These are phyloP conservation scores for Aspergillus neotritici DNA, from an alignment of 2,329 filamentous ascomycete genomes.

Conservation along the genomic window DNA sequence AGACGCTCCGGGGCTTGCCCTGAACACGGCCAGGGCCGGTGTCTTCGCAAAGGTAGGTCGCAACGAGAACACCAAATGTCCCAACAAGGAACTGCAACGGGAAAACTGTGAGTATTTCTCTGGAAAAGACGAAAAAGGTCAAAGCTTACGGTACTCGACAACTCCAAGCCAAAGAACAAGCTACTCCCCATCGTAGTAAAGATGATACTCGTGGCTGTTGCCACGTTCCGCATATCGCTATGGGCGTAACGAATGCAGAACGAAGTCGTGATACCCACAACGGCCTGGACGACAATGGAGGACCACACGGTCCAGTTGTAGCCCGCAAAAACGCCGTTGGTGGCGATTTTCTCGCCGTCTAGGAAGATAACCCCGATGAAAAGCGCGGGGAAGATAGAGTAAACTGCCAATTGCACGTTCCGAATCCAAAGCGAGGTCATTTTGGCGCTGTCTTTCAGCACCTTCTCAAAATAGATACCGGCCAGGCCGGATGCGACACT, in stretches of 20 bases:
- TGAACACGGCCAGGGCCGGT: conserved; percentile 30
- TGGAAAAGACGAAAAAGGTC: conserved; percentile 1
- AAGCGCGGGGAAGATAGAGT: conserved; percentile 83
- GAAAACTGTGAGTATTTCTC: conserved; percentile 9
- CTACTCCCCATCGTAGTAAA: conserved; percentile 81
- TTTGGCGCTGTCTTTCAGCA: conserved; percentile 75
- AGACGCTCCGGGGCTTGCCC: conserved; percentile 44
- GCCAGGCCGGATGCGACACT: conserved; percentile 78
- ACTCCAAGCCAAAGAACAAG: conserved; percentile 73
- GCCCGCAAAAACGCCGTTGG: conserved; percentile 86
- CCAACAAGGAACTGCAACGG: conserved; percentile 68
- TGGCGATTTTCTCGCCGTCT: conserved; percentile 76
- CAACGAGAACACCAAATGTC: conserved; percentile 68
- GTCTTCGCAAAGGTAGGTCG: conserved; percentile 79
- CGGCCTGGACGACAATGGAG: conserved; percentile 73
- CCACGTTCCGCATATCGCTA: conserved; percentile 91
- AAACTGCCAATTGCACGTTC: conserved; percentile 91
- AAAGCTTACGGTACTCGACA: conserved; percentile 63
- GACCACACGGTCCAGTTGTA: conserved; percentile 92
- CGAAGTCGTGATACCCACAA: conserved; percentile 77
- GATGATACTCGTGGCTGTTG: conserved; percentile 85
- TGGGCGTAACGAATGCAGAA: conserved; percentile 77
- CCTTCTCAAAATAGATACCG: conserved; percentile 66
- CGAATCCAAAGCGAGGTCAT: conserved; percentile 83
- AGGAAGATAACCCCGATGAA: conserved; percentile 81